Base-by-base conservation (phyloP, 352 stramenopile species). In the Pythium chondricola region DNA sequence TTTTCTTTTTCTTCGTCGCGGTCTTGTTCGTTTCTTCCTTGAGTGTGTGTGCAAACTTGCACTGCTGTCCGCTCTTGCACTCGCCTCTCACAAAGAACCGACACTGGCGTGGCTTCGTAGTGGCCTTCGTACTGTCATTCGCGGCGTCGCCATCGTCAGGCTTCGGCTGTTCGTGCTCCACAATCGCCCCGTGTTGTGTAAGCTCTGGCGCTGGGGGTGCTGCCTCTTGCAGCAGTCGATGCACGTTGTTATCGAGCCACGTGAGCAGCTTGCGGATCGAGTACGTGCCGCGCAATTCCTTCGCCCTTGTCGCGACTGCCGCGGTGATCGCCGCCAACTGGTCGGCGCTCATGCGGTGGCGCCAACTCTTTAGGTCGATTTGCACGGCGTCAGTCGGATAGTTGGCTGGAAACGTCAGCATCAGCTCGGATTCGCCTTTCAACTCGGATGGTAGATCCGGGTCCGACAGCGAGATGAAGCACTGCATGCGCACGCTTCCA, bases 171-270 rank as follows among this genome's bases (percentile, higher is more conserved):
- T 33, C 7, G 7, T 46, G 20, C 3, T 36, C 38, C 6, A 37
- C 24, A 7, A 30, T 27, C 32, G 32, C 43, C 41, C 36, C 18
- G n/a, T n/a, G n/a, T n/a, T n/a, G n/a, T 18, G 32, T 26, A 32
- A 6, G 13, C 13, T 56, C 37, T 1, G 22, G 29, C n/a, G 24
- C 37, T 36, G 27, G 13, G 10, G 40, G 22, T 36, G 22, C 40
- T 6, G 37, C 17, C 30, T n/a, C 49, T 43, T 46, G 55, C 42
- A 84, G 52, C 20, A 75, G 45, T 31, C 38, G 54, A 48, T 69
- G 69, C 16, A 93, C 71, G 52, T 86, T 85, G 56, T 93, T 93
- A 46, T 93, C 82, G 43, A 93, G 70, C 76, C 79, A 91, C 21
- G 79, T 93, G 37, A 93, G 56, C 39, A 90, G 43, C 43, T 83